A percentile compares a stretch with the other conserved stretches of the same genome.
Evolutionary conservation across 78 protist species (phyloP).

Genomic region (Dictyostelium capitatum): DNA sequence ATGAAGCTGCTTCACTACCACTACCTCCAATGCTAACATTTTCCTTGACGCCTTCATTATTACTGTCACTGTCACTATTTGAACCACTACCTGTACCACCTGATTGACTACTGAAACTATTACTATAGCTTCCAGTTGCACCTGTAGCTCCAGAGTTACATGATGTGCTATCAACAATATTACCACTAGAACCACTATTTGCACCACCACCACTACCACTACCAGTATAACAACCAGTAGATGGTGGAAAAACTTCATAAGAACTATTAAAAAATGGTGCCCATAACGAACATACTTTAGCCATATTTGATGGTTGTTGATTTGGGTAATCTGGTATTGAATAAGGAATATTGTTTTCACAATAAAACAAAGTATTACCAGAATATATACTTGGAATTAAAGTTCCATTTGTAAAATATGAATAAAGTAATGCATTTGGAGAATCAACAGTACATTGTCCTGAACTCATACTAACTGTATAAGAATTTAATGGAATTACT

Average conservation of each 20-base stretch:
- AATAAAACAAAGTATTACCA: no score
- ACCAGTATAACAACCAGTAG: not conserved
- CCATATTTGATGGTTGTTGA: not conserved
- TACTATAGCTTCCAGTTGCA: not conserved
- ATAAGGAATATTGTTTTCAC: not conserved
- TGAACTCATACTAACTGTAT: not conserved
- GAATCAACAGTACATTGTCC: not conserved
- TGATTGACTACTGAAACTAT: not conserved
- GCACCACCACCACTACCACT: not conserved
- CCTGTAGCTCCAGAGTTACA: not conserved
- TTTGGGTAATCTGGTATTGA: not conserved
- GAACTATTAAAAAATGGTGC: conserved; percentile 8
- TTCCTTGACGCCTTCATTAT: not conserved
- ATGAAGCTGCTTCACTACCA: not conserved
- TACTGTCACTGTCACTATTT: not conserved
- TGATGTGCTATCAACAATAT: not conserved
- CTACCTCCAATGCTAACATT: not conserved
- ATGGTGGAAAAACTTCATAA: not conserved
- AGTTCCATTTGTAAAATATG: not conserved
- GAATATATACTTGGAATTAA: not conserved
- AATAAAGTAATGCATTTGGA: not conserved
- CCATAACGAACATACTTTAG: not conserved
- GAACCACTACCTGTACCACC: no score
- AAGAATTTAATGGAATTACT: not conserved
- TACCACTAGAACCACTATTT: not conserved